Conservation (phyloP, 164 flowering plant species). For the Magnolia sinica region DNA sequence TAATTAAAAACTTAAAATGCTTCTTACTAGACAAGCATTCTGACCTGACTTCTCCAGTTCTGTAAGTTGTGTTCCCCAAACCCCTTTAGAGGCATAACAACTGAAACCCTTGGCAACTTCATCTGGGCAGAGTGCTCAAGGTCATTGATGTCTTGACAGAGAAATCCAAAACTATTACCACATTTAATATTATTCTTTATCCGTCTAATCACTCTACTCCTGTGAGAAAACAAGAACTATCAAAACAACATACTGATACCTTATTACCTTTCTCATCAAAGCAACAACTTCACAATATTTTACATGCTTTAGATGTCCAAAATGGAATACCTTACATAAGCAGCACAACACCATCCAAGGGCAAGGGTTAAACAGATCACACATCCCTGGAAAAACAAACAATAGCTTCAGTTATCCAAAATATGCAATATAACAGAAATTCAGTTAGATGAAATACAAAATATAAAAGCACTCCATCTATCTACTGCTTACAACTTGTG, state of each 20-base stretch:
- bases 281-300: background rate
- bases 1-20: too few species aligned
- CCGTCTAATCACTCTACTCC: constrained; percentile 67
- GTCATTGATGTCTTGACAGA: constrained; percentile 66
- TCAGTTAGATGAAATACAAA: background rate
- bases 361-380: constrained; percentile 80
- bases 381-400: constrained; percentile 61
- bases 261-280: constrained; percentile 1
- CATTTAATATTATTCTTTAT: constrained; percentile 44
- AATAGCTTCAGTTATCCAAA: background rate
- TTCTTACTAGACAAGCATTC: constrained; percentile 1
- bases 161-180: constrained; percentile 84
- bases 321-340: constrained; percentile 72
- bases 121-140: constrained; percentile 86
- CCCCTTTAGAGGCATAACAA: constrained; percentile 96
- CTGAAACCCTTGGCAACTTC: constrained; percentile 78
- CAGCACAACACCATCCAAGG: constrained; percentile 84
- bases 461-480: background rate
- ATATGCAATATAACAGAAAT: background rate
- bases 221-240: constrained; percentile 22
- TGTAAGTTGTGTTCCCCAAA: constrained; percentile 97
- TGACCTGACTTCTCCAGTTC: constrained; percentile 97
- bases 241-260: background rate
- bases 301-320: background rate
- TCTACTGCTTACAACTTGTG: too few species aligned